Evolutionary conservation across 257 asterid species (phyloP), one percentile per base, ranked within the genome.

Genomic region (Thymus mandschuricus): DNA sequence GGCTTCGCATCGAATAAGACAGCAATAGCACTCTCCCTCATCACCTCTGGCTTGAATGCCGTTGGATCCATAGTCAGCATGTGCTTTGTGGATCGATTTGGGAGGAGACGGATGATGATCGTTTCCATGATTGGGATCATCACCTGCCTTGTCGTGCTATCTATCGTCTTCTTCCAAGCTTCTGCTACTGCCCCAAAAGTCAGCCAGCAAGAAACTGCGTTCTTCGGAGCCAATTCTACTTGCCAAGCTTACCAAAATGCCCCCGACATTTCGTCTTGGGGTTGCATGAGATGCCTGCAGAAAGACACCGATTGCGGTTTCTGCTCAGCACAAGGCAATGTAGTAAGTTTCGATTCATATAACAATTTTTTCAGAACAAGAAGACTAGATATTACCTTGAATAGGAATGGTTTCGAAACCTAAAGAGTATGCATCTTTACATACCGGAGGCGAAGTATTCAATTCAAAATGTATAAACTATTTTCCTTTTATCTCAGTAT

Each of bases 41-140:
- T 87, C 78, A 87, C 94, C 8, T 78, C 94, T 30, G 91, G 94
- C 12, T 78, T 87, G 41, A 87, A 87, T 9, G 83, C 91, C 5
- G 2, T 83, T 40, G 94, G 89, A 48, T 81, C 94, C 0, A 59
- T 87, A 1, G 77, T 87, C 43, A 85, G 94, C 61, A 87, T 87
- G 88, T 77, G 82, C 74, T 85, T 85, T 6, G 89, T 87, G 44
- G 94, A 87, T 51, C 73, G 89, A 15, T 83, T 78, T 1, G 94
- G 91, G 9, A 80, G 94, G 80, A 74, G 94, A 44, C 78, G 85
- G 54, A 83, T 87, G 3, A 85, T 87, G 94, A 79, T 85, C 66
- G 34, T 85, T 33, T 87, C 94, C 2, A 80, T 87, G 91, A 60
- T 83, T 15, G 94, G 91, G 9, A 87, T 83, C 68, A 85, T 87